Evolutionary conservation across 305 asterid genomes (phyloP), one percentile per base, ranked within the genome.

Genomic region (Solanum hybrid): DNA sequence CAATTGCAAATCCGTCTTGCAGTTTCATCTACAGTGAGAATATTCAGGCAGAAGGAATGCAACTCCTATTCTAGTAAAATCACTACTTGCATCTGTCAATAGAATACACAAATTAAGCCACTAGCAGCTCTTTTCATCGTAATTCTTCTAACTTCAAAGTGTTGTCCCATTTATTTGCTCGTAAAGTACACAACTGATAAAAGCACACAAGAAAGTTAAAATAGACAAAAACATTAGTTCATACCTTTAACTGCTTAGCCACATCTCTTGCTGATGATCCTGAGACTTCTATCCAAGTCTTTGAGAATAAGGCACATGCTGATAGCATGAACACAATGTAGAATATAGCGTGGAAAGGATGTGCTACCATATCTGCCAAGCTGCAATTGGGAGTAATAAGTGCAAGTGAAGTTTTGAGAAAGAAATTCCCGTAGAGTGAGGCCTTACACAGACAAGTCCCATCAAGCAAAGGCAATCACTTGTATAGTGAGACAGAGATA

Each of bases 281-380:
- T n/a, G 97, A 95, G 42, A 95, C 98, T 92, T 95, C 98, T 87
- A 95, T 95, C 98, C 98, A 95, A 7, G 98, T 94, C 84, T 95
- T 95, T 46, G 98, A 95, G 92, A 95, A 95, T 73, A 95, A 88
- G 35, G 98, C 97, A 89, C 98, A 95, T 31, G 97, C 98, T 80
- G 97, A 93, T 35, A 95, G 93, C 98, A 95, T 95, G 88, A 95
- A 95, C 76, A 94, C 94, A 2, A 95, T 93, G 72, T 95, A 95
- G 86, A 95, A 94, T 20, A 95, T 90, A 82, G 96, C 98, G 88
- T 95, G 98, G 92, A 95, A 95, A 26, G 98, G 98, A 91, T 95
- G 93, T 79, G 98, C 96, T 75, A 92, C 56, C 90, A 94, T 93
- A 92, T 95, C 98, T 17, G 96, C 92, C 93, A 95, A 91, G 92